Evolutionary conservation across 139 green algal genomes (phyloP).

Genomic region (Penium margaritaceum): DNA sequence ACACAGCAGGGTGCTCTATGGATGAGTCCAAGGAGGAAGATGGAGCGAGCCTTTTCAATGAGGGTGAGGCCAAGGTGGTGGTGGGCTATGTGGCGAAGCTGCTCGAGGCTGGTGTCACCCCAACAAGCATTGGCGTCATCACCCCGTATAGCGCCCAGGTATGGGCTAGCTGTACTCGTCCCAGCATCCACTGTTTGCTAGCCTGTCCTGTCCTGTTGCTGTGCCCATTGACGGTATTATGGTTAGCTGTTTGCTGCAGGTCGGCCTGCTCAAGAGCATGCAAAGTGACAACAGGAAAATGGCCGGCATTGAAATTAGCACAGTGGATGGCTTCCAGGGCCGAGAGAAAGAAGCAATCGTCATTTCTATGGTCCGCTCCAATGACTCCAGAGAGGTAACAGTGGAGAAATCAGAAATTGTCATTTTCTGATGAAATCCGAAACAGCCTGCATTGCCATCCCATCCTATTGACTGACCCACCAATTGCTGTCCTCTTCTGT

Average conservation of each 20-base stretch:
- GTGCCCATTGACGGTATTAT: background rate
- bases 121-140: slow-evolving; percentile 80
- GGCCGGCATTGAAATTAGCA: slow-evolving; percentile 49
- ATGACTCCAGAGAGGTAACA: slow-evolving; percentile 44
- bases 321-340: slow-evolving; percentile 56
- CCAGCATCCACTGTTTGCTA: background rate
- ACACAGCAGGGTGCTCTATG: slow-evolving; percentile 85
- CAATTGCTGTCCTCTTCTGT: background rate
- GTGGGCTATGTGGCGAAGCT: slow-evolving; percentile 72
- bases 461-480: background rate
- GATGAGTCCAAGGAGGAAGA: slow-evolving; percentile 79
- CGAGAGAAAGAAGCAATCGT: slow-evolving; percentile 57
- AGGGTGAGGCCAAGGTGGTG: slow-evolving; percentile 61
- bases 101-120: slow-evolving; percentile 59
- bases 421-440: background rate
- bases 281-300: slow-evolving; percentile 47
- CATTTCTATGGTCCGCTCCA: slow-evolving; percentile 55
- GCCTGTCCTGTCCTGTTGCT: too few relatives aligned
- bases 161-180: background rate
- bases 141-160: slow-evolving; percentile 92
- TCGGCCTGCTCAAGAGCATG: slow-evolving; percentile 62
- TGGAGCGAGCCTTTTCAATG: slow-evolving; percentile 64
- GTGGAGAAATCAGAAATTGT: background rate
- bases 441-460: background rate
- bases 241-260: slow-evolving; percentile 55